These are phyloP conservation scores for Leishmania amazonensis DNA, from an alignment of 208 protist genomes.

Conservation along the genomic window DNA sequence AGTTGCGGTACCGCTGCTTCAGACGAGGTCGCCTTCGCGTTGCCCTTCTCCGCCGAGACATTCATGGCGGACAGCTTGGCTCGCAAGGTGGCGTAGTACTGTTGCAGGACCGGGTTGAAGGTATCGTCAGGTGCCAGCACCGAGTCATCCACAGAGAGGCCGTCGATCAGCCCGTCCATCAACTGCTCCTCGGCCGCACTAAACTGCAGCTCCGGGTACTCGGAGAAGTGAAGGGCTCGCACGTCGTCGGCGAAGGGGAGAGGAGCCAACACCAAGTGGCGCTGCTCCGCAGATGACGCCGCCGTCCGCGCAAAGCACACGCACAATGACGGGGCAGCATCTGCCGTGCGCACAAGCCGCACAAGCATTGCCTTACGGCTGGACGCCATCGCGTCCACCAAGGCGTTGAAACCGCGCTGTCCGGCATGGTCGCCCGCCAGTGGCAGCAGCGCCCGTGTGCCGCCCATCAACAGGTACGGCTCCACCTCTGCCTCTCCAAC, in stretches of 20 bases:
- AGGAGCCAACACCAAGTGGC: slow-evolving; percentile 56
- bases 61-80: slow-evolving; percentile 25
- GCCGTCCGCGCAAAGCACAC: slow-evolving; percentile 55
- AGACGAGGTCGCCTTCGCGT: background rate
- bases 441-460: slow-evolving; percentile 61
- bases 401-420: slow-evolving; percentile 53
- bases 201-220: slow-evolving; percentile 40
- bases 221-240: slow-evolving; percentile 71
- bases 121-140: slow-evolving; percentile 69
- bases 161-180: slow-evolving; percentile 71
- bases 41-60: background rate
- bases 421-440: slow-evolving; percentile 66
- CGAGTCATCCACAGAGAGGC: slow-evolving; percentile 58
- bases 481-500: slow-evolving; percentile 56
- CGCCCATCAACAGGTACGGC: slow-evolving; percentile 77
- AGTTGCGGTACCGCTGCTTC: slow-evolving; percentile 21
- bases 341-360: slow-evolving; percentile 67
- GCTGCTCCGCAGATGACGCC: background rate
- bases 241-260: slow-evolving; percentile 91
- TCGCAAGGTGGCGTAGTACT: slow-evolving; percentile 83
- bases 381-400: slow-evolving; percentile 78
- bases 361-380: slow-evolving; percentile 62
- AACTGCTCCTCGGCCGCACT: slow-evolving; percentile 56
- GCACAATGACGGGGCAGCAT: slow-evolving; percentile 58
- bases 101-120: slow-evolving; percentile 88